Conservation (phyloP, 2,329 filamentous ascomycete genomes). For the Cercospora zeae-maydis region DNA sequence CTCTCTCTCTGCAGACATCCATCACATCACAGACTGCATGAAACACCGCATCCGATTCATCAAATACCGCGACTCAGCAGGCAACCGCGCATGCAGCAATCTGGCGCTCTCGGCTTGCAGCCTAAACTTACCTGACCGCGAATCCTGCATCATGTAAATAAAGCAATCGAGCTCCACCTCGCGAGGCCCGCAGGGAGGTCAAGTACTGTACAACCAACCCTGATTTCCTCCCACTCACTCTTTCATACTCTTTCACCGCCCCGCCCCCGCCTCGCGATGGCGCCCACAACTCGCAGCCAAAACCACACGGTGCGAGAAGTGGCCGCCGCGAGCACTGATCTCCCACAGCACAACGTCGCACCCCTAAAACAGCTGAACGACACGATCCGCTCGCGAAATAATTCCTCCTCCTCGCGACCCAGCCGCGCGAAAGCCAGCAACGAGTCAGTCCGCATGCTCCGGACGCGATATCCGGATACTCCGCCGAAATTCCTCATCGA, state of each 20-base stretch:
- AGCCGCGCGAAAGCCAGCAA: background rate
- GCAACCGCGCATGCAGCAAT: background rate
- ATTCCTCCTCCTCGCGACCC: background rate
- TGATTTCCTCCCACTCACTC: background rate
- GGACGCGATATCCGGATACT: conserved; percentile 16
- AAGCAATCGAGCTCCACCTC: conserved; percentile 9
- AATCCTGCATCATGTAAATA: background rate
- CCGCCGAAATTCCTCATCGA: conserved; percentile 45
- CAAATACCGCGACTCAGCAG: background rate
- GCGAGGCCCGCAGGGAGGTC: background rate
- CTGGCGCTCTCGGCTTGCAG: background rate
- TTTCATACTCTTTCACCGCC: background rate
- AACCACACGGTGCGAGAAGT: conserved; percentile 15
- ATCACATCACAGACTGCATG: background rate
- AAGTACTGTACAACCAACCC: conserved; percentile 2
- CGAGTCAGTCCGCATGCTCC: background rate
- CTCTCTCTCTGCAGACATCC: background rate
- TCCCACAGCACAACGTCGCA: conserved; percentile 14
- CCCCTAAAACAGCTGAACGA: conserved; percentile 4
- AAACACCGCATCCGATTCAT: background rate
- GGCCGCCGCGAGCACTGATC: conserved; percentile 13
- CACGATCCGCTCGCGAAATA: background rate
- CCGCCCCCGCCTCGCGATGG: background rate
- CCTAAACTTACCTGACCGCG: background rate
- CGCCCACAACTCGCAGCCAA: conserved; percentile 14